phyloP scores from a whole-genome alignment of 1,284 basidiomycete genomes.

The Mycosarcoma maydis region DNA sequence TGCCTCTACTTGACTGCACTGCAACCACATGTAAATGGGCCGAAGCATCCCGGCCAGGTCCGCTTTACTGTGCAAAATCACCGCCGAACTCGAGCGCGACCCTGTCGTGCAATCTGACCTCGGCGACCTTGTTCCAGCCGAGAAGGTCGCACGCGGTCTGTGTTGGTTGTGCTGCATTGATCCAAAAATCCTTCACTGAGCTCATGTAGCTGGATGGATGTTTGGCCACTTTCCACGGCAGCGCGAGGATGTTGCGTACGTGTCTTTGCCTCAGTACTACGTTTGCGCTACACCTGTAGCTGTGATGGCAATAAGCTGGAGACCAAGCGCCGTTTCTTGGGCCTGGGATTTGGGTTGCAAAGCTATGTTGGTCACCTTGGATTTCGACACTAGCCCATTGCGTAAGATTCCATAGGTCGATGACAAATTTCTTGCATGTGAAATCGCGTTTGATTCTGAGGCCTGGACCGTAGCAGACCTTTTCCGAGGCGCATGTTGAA shows the following conservation, averaged over 20 bases:
- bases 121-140: slow-evolving; percentile 17
- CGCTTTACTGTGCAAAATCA: slow-evolving; percentile 30
- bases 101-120: slow-evolving; percentile 16
- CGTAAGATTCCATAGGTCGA: slow-evolving; percentile 28
- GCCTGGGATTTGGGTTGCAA: slow-evolving; percentile 38
- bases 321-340: slow-evolving; percentile 28
- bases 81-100: slow-evolving; percentile 46
- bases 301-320: slow-evolving; percentile 40
- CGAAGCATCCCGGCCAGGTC: no score
- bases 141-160: not conserved
- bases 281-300: slow-evolving; percentile 20
- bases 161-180: no score
- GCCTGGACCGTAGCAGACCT: slow-evolving; percentile 15
- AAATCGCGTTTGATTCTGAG: slow-evolving; percentile 27
- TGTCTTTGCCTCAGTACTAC: slow-evolving; percentile 16
- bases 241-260: no score
- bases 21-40: no score
- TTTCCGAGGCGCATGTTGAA: not conserved
- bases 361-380: slow-evolving; percentile 6
- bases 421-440: slow-evolving; percentile 1
- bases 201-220: not conserved
- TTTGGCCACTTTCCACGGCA: not conserved
- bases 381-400: slow-evolving; percentile 26
- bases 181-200: not conserved
- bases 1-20: no score